phyloP scores from a whole-genome alignment of 2,329 filamentous ascomycete species.

The Fusarium nodosum region DNA sequence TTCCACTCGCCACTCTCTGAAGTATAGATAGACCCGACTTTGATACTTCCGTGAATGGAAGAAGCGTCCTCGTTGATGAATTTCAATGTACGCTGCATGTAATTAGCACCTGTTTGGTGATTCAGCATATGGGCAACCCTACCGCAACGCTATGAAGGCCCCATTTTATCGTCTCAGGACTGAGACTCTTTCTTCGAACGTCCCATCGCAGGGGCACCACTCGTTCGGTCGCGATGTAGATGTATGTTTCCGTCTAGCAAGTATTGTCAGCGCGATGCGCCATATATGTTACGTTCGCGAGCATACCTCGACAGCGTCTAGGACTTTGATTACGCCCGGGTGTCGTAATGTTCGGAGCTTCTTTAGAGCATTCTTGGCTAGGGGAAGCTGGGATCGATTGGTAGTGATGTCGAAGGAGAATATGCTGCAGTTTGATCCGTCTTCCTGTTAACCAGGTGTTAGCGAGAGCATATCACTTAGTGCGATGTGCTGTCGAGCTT shows the following conservation, averaged over 20 bases:
- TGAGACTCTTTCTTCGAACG: conserved; percentile 87
- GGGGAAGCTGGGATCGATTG: conserved; percentile 83
- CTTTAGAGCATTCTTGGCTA: conserved; percentile 93
- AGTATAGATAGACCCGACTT: conserved; percentile 89
- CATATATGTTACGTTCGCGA: background rate
- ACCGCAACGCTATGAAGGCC: conserved; percentile 89
- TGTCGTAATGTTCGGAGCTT: conserved; percentile 94
- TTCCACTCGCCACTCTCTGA: conserved; percentile 99
- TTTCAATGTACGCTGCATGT: conserved; percentile 83
- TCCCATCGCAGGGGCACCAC: conserved; percentile 91
- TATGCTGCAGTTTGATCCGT: conserved; percentile 93
- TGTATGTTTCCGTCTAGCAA: conserved; percentile 85
- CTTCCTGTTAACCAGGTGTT: conserved; percentile 72
- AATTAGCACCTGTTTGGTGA: conserved; percentile 38
- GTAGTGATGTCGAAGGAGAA: conserved; percentile 92
- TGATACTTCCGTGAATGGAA: conserved; percentile 90
- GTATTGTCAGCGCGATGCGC: conserved; percentile 42
- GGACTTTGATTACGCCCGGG: conserved; percentile 91
- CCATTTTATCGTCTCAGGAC: conserved; percentile 96
- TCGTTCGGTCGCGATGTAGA: conserved; percentile 96
- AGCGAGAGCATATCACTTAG: background rate
- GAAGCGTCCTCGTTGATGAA: conserved; percentile 96
- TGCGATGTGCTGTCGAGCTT: conserved; percentile 49
- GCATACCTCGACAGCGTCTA: conserved; percentile 90
- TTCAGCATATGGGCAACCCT: conserved; percentile 46